Base-by-base conservation (phyloP, 2,329 filamentous ascomycete genomes). In the Fusarium bulbicola region DNA sequence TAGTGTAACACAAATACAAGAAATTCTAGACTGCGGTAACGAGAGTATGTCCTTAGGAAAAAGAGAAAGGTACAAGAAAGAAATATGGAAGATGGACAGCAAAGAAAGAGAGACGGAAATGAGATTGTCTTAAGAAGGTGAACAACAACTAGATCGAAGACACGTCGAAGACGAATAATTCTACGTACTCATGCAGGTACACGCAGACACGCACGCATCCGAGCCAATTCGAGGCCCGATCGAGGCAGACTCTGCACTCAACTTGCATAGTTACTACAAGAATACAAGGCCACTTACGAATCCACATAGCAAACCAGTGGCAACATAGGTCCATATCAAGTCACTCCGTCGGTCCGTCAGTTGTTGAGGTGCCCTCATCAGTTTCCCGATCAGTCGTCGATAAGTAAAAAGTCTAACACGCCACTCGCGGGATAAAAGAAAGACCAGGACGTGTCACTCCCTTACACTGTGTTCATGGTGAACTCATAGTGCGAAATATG, bases 161-260 rank as follows among this genome's bases (percentile, higher is more conserved):
- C 34, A 46, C 34, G 56, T 54, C 52, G 24, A 67, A 64, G 61
- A 73, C 47, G 53, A 59, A 43, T 30, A 50, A 40, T 32, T 63
- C 64, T 43, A 53, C 56, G 47, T 68, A 57, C 49, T 65, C 53
- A 69, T 74, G 64, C 62, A 72, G 64, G 63, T 70, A 69, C 67
- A 58, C 64, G 59, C 57, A 63, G 45, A 26, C 60, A 63, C 59
- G 39, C 49, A 61, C 60, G 36, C 45, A 68, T 50, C 50, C 59
- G 58, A 61, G 36, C 47, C 53, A 49, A 64, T 65, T 52, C 46
- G 30, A 59, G 42, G 53, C 42, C 36, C 26, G 37, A 47, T 68
- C 54, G 28, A 63, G 45, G 39, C 39, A 57, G 47, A 42, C 45
- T 56, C 62, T 59, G 28, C 47, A 52, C 56, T 37, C 47, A 36